Percentiles rank a stretch among this genome's conserved stretches.
These are phyloP conservation scores for Wallacemonas rigidus DNA, from an alignment of 208 protist genomes.

Conservation along the genomic window DNA sequence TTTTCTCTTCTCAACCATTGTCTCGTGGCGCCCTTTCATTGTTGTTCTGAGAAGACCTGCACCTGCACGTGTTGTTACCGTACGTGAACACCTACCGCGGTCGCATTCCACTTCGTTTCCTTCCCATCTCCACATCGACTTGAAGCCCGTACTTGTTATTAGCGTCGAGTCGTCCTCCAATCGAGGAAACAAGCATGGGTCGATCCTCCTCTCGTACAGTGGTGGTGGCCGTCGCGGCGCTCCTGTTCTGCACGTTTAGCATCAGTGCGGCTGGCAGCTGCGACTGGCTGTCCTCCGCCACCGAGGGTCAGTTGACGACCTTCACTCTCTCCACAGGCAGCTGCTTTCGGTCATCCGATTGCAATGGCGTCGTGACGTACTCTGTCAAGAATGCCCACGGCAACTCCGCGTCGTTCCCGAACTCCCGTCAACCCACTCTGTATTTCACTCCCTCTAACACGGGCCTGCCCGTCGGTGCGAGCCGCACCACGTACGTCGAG, in stretches of 20 bases:
- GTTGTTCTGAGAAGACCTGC: neutral
- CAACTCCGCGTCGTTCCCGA: slow-evolving; percentile 36
- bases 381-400: slow-evolving; percentile 25
- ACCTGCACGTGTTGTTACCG: no score
- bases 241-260: slow-evolving; percentile 13
- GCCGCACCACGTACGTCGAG: slow-evolving; percentile 30
- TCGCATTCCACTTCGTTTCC: no score
- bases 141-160: no score
- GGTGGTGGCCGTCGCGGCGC: slow-evolving; percentile 20
- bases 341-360: slow-evolving; percentile 7
- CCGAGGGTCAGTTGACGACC: slow-evolving; percentile 27
- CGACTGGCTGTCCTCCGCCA: slow-evolving; percentile 38
- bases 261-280: slow-evolving; percentile 18
- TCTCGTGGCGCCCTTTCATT: neutral
- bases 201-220: neutral
- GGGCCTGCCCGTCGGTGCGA: slow-evolving; percentile 23
- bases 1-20: neutral
- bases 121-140: no score
- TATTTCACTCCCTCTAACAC: slow-evolving; percentile 41
- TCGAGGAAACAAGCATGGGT: neutral
- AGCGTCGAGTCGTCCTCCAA: neutral
- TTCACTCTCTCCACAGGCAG: neutral
- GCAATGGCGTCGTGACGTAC: slow-evolving; percentile 35
- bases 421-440: slow-evolving; percentile 25
- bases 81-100: no score